These are phyloP conservation scores for Saccharomycopsis fibuligera DNA, from an alignment of 805 yeast genomes.

Conservation along the genomic window DNA sequence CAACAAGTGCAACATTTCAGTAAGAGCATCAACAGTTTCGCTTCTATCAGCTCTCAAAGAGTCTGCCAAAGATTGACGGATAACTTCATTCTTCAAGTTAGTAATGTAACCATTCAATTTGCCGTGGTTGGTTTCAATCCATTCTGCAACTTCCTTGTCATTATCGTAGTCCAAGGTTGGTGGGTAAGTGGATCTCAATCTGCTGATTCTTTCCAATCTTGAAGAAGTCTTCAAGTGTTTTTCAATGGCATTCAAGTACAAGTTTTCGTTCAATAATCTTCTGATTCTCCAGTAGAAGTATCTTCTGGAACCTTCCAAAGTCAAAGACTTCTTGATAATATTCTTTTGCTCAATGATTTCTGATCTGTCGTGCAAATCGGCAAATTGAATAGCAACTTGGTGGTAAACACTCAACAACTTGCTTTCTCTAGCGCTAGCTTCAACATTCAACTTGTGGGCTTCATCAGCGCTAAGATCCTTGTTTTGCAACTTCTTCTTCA, in stretches of 20 bases:
- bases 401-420: conserved; percentile 78
- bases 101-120: conserved; percentile 54
- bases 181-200: conserved; percentile 85
- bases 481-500: conserved; percentile 53
- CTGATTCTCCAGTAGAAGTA: conserved; percentile 98
- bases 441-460: conserved; percentile 53
- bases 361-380: conserved; percentile 95
- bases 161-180: conserved; percentile 57
- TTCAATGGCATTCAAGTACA: conserved; percentile 67
- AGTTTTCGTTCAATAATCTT: conserved; percentile 91
- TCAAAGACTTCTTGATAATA: conserved; percentile 74
- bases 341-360: conserved; percentile 97
- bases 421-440: conserved; percentile 74
- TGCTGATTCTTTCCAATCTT: conserved; percentile 77
- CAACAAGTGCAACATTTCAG: conserved; percentile 46
- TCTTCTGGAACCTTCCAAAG: conserved; percentile 86
- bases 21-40: conserved; percentile 47
- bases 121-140: conserved; percentile 77
- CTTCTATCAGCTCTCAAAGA: conserved; percentile 50
- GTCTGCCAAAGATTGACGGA: conserved; percentile 58
- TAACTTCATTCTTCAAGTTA: conserved; percentile 58
- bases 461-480: conserved; percentile 53
- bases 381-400: conserved; percentile 92
- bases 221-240: conserved; percentile 53
- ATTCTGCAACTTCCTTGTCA: conserved; percentile 73